phyloP scores from a whole-genome alignment of 2,329 filamentous ascomycete genomes.

The Colletotrichum euphorbiae region DNA sequence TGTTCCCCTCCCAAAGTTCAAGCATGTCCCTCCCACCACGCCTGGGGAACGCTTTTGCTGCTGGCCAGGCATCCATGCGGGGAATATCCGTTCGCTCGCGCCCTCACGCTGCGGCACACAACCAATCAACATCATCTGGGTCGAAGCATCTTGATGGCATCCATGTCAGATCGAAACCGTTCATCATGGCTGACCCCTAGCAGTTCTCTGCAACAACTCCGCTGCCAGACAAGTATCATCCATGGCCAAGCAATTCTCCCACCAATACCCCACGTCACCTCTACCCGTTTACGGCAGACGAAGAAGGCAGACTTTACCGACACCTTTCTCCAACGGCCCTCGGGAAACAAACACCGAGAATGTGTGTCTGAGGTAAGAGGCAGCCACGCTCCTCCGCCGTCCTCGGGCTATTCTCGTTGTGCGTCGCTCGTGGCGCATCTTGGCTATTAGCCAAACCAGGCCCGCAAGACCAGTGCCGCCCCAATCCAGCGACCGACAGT shows the following conservation, averaged over 20 bases:
- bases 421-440: conserved; percentile 36
- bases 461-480: conserved; percentile 1
- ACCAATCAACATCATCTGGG: conserved; percentile 17
- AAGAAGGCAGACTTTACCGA: conserved; percentile 7
- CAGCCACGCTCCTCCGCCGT: conserved; percentile 11
- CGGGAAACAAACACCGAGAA: conserved; percentile 25
- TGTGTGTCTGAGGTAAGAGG: background rate
- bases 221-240: conserved; percentile 29
- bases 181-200: conserved; percentile 19
- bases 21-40: conserved; percentile 28
- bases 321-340: background rate
- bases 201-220: conserved; percentile 22
- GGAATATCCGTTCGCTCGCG: conserved; percentile 33
- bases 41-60: conserved; percentile 26
- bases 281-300: background rate
- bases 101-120: conserved; percentile 14
- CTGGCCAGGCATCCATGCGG: conserved; percentile 35
- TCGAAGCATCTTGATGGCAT: conserved; percentile 25
- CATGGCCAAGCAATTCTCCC: conserved; percentile 9
- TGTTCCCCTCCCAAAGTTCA: conserved; percentile 20
- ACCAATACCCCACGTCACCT: conserved; percentile 12
- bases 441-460: conserved; percentile 29
- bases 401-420: conserved; percentile 25
- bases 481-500: conserved; percentile 25
- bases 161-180: conserved; percentile 35